Conservation (phyloP, 2,329 filamentous ascomycete species). For the Phialemonium atrogriseum region DNA sequence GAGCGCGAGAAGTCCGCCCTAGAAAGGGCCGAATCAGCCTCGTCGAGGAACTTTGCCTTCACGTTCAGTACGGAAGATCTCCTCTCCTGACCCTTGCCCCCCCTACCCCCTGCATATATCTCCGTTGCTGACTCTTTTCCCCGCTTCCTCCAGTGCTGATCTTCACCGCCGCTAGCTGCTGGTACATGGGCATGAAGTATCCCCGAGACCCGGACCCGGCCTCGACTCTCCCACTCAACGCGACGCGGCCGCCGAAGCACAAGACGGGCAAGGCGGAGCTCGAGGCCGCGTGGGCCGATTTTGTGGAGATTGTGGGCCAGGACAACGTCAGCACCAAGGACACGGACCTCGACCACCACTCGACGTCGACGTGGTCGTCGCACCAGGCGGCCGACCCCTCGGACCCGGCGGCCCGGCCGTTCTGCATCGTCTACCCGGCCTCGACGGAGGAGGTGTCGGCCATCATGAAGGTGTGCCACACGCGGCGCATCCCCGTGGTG, state of each 20-base stretch:
- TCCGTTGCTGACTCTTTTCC: not conserved
- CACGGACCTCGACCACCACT: conserved; percentile 46
- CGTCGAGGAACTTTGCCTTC: conserved; percentile 32
- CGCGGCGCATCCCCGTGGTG: conserved; percentile 73
- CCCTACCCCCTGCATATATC: conserved; percentile 2
- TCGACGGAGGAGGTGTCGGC: conserved; percentile 76
- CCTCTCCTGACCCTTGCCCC: conserved; percentile 4
- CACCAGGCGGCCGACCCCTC: no score
- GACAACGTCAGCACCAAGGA: conserved; percentile 56
- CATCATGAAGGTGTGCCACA: conserved; percentile 84
- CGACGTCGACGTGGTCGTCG: conserved; percentile 55
- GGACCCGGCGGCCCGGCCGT: conserved; percentile 42
- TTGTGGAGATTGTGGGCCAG: conserved; percentile 53
- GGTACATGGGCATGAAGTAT: conserved; percentile 50
- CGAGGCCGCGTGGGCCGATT: conserved; percentile 63
- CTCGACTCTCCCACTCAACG: conserved; percentile 52
- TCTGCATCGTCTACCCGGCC: conserved; percentile 67
- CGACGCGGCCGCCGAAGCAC: conserved; percentile 42
- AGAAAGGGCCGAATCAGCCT: conserved; percentile 27
- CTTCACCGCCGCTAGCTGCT: conserved; percentile 42
- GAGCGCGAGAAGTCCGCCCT: conserved; percentile 35
- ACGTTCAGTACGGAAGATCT: conserved; percentile 33
- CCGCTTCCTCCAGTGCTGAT: conserved; percentile 35
- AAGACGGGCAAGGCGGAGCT: conserved; percentile 54
- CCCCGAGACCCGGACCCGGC: conserved; percentile 39